Percentiles rank a stretch among this genome's conserved stretches.
phyloP scores from a whole-genome alignment of 441 rosid species.

The Cnidoscolus chayamansa region DNA sequence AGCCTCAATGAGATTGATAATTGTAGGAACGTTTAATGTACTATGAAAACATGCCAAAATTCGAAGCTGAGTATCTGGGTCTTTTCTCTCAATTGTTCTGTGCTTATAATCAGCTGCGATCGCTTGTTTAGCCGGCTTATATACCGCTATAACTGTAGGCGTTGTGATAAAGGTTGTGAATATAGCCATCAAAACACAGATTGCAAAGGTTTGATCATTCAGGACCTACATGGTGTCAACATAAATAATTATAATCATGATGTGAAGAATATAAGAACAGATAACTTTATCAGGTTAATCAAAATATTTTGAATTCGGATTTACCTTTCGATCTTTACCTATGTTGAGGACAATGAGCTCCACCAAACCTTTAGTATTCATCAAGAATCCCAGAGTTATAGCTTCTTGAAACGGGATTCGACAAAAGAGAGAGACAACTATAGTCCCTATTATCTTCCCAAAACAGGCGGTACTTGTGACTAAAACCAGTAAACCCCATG shows the following conservation, averaged over 20 bases:
- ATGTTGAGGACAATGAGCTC: constrained; percentile 86
- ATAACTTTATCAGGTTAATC: too few species aligned
- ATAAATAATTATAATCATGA: background rate
- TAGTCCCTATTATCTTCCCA: constrained; percentile 74
- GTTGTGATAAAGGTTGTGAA: constrained; percentile 86
- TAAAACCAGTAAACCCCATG: constrained; percentile 75
- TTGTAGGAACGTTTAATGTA: constrained; percentile 58
- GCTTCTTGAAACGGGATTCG: constrained; percentile 60
- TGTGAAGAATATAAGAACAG: background rate
- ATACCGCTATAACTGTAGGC: constrained; percentile 60
- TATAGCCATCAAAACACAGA: constrained; percentile 76
- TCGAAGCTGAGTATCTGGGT: constrained; percentile 51
- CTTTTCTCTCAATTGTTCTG: constrained; percentile 53
- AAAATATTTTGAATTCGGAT: background rate
- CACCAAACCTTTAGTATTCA: constrained; percentile 85
- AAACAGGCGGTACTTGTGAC: constrained; percentile 70
- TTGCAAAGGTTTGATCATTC: constrained; percentile 74
- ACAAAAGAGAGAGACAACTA: constrained; percentile 48
- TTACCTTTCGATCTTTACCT: constrained; percentile 79
- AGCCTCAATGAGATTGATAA: constrained; percentile 73
- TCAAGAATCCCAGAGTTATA: constrained; percentile 59
- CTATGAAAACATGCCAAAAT: constrained; percentile 71
- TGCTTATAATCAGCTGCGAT: constrained; percentile 50
- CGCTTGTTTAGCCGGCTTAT: constrained; percentile 63
- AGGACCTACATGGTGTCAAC: constrained; percentile 41